These are phyloP conservation scores for Leccinum barrowsii DNA, from an alignment of 768 basidiomycete species.

Conservation along the genomic window DNA sequence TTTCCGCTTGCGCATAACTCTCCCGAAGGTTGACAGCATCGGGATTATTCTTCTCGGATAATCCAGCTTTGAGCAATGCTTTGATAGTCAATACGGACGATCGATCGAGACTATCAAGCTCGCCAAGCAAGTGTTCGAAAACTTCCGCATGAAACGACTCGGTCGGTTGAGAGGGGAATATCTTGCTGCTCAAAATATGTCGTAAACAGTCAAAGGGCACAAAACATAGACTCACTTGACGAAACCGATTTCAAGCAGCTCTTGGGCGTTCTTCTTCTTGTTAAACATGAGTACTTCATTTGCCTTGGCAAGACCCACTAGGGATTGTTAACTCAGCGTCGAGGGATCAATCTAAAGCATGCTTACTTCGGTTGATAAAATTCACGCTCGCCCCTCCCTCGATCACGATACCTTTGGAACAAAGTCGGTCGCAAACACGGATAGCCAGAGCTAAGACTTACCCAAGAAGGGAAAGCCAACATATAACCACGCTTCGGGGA, in stretches of 20 bases:
- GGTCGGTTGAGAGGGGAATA: conserved; percentile 51
- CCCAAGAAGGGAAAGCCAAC: conserved; percentile 69
- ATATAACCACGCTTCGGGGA: conserved; percentile 59
- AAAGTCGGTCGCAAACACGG: conserved; percentile 2
- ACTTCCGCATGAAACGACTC: conserved; percentile 55
- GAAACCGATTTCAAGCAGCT: conserved; percentile 58
- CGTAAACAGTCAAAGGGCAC: background rate
- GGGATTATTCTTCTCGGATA: conserved; percentile 60
- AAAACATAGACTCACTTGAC: conserved; percentile 47
- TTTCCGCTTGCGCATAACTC: conserved; percentile 67
- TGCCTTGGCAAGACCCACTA: conserved; percentile 67
- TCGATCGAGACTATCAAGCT: conserved; percentile 57
- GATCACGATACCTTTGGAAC: conserved; percentile 50
- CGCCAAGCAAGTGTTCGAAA: conserved; percentile 44
- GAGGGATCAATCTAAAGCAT: background rate
- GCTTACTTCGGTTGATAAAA: conserved; percentile 62
- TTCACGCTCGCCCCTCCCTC: conserved; percentile 70
- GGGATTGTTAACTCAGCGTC: background rate
- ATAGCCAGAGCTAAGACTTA: conserved; percentile 1
- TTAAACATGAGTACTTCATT: conserved; percentile 72
- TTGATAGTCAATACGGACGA: conserved; percentile 51
- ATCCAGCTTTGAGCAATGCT: conserved; percentile 48
- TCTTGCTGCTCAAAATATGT: conserved; percentile 40
- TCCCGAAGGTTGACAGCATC: conserved; percentile 66
- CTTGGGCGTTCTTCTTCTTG: conserved; percentile 58